These are phyloP conservation scores for Leishmania mexicana DNA, from an alignment of 208 protist species.

Conservation along the genomic window DNA sequence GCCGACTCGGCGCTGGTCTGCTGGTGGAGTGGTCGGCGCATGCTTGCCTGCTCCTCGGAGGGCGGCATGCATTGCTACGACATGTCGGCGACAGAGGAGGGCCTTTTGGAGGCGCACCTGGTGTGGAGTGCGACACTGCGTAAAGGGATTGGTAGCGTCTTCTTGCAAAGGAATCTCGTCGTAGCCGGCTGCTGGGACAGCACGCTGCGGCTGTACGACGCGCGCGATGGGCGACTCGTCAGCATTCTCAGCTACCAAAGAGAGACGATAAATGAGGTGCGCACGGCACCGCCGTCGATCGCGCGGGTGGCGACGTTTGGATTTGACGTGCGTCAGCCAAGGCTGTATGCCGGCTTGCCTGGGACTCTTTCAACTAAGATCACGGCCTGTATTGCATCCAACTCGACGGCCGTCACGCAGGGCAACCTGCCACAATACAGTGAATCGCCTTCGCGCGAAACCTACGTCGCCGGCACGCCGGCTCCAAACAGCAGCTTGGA, in stretches of 20 bases:
- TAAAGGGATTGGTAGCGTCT: constrained; percentile 70
- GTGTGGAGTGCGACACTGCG: constrained; percentile 50
- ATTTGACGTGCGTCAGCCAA: constrained; percentile 63
- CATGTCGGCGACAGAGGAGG: constrained; percentile 1
- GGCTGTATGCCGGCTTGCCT: constrained; percentile 29
- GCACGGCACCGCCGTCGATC: constrained; percentile 25
- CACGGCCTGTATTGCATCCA: neutral
- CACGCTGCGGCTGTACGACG: constrained; percentile 69
- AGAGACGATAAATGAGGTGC: constrained; percentile 60
- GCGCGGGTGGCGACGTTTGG: constrained; percentile 53
- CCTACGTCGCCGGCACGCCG: neutral
- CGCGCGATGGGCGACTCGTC: constrained; percentile 47
- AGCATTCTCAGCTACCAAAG: constrained; percentile 66
- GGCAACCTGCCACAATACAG: neutral
- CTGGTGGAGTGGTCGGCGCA: constrained; percentile 41
- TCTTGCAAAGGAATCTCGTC: constrained; percentile 51
- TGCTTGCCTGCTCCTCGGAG: constrained; percentile 70
- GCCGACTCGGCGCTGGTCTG: constrained; percentile 68
- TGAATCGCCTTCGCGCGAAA: neutral
- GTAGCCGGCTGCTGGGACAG: constrained; percentile 79
- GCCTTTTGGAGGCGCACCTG: constrained; percentile 31
- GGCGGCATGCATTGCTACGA: constrained; percentile 73
- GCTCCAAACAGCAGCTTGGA: neutral
- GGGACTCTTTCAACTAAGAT: neutral
- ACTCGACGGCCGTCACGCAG: neutral